Base-by-base conservation (phyloP, 2,329 filamentous ascomycete species). In the Thermothelomyces thermophilus region DNA sequence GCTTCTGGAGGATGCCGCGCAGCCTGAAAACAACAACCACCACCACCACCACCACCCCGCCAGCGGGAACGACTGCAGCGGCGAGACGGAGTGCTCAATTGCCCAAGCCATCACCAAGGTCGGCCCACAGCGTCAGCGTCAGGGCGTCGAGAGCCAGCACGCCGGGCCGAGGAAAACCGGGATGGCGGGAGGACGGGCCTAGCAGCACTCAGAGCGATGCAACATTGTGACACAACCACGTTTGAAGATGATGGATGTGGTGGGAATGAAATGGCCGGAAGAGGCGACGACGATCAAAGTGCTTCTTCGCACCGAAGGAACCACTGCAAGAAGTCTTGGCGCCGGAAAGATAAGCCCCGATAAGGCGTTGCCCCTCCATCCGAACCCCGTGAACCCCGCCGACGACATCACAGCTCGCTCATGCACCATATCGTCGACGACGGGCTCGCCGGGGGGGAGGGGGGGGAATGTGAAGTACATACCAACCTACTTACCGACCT, bases 1-100 rank as follows among this genome's bases (percentile, higher is more conserved):
- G 48, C 17, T 55, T 55, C 20, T 55, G 50, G 52, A 40, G 50
- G 20, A 20, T 55, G 41, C 47, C 50, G 28, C 45, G 49, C 5
- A 55, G 52, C 14, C 55, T 52, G 6, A 41, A 39, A 36, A 53
- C 35, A 16, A 52, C 55, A 26, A n/a, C 46, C 17, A 35, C 43
- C n/a, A 24, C 49, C 17, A 36, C 33, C 17, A 11, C 13, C 6
- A n/a, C 16, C 6, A 3, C 13, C 2, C 6, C 33, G 2, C 8
- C 33, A 16, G 13, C 33, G 33, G 14, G 33, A 2, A n/a, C 33
- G 33, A 14, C 30, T 31, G 40, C 43, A 19, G 30, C 46, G 22
- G 41, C 33, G 22, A 41, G 44, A 33, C 13, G 47, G 42, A 56
- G 54, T 50, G 43, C 42, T 16, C 46, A 54, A 22, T 28, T 46